Evolutionary conservation across 2,329 filamentous ascomycete genomes (phyloP), one percentile per base, ranked within the genome.

Genomic region (Verticillium klebahnii): DNA sequence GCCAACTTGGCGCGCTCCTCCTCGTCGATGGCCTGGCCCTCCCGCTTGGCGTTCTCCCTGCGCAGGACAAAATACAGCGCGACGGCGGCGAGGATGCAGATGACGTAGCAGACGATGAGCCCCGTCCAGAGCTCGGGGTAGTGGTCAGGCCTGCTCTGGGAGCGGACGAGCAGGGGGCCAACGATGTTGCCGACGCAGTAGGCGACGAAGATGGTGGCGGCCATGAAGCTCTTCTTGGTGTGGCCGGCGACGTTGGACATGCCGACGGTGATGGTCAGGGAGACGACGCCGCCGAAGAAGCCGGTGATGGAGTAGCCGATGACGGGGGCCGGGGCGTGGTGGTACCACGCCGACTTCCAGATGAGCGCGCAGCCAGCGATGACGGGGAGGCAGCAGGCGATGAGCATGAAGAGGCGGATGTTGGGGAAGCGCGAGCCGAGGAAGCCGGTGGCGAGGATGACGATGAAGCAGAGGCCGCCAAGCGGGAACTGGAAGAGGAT

Each of bases 111-210:
- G 61, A 84, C 79, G 15, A 92, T 90, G 63, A 93, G 70, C 0
- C 89, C 89, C 1, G 83, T 77, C 89, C 89, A 92, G 9, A 92
- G 70, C 67, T 86, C 84, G 0, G 90, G 89, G 69, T 92, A 92
- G 72, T 92, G 90, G 57, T 82, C 70, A 0, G 70, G 74, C 66
- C 88, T 88, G 0, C 86, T 88, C 72, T 89, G 78, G n/a, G 82
- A 87, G 67, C 84, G 85, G 50, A 92, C 83, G 45, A 92, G 77
- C 73, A 90, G 88, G 3, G 90, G 90, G 0, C 89, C 89, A 29
- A 92, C 85, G 58, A 93, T 92, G 67, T 92, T 92, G 1, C 89
- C 82, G 2, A 92, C 86, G 61, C 88, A 90, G 69, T 92, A 92
- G 0, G 88, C 89, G 0, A 91, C 88, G 65, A 92, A 93, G 1